phyloP scores from a whole-genome alignment of 441 rosid species.

The Gossypium schwendimanii region DNA sequence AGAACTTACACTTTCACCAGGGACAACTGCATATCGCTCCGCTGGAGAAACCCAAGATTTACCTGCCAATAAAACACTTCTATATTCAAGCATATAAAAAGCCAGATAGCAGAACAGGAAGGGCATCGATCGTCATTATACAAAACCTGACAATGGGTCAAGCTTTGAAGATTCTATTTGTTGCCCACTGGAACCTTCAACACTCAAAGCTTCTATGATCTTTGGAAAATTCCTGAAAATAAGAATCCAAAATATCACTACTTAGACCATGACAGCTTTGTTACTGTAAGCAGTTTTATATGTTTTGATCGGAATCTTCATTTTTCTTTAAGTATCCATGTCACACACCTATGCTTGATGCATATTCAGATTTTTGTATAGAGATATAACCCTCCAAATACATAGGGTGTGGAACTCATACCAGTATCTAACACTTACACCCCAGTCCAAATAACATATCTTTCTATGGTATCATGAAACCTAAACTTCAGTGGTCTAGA shows the following conservation, averaged over 20 bases:
- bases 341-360: too few relatives aligned
- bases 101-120: neutral
- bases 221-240: slow-evolving; percentile 57
- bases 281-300: too few relatives aligned
- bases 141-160: slow-evolving; percentile 67
- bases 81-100: neutral
- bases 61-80: slow-evolving; percentile 34
- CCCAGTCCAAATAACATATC: neutral
- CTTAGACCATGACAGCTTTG: neutral
- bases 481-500: neutral
- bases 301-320: too few relatives aligned
- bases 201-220: slow-evolving; percentile 68
- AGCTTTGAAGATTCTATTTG: slow-evolving; percentile 56
- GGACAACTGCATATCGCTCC: slow-evolving; percentile 92
- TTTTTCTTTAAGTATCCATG: too few relatives aligned
- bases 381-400: too few relatives aligned
- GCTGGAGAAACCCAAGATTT: slow-evolving; percentile 81
- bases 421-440: neutral
- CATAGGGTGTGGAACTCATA: neutral
- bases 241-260: slow-evolving; percentile 8
- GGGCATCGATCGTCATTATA: neutral
- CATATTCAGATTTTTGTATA: too few relatives aligned
- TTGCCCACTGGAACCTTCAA: slow-evolving; percentile 76
- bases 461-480: neutral
- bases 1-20: slow-evolving; percentile 68